These are phyloP conservation scores for Komagataella ulmi DNA, from an alignment of 805 yeast genomes.

Conservation along the genomic window DNA sequence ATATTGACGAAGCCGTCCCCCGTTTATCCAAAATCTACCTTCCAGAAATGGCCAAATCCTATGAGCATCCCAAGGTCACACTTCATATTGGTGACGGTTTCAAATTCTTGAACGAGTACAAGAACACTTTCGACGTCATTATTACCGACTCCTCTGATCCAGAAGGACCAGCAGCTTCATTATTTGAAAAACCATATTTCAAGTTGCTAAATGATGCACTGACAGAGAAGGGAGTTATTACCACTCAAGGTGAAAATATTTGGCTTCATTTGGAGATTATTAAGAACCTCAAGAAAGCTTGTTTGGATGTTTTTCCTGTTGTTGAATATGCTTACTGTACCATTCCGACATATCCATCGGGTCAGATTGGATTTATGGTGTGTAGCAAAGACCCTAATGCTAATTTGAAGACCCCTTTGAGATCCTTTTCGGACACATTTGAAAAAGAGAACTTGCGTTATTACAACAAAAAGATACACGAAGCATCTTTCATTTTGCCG, in stretches of 20 bases:
- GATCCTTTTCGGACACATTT: constrained; percentile 26
- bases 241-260: constrained; percentile 73
- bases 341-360: constrained; percentile 82
- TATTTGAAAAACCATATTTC: constrained; percentile 71
- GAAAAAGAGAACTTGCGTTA: constrained; percentile 45
- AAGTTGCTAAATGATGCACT: constrained; percentile 51
- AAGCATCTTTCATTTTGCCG: constrained; percentile 66
- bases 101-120: constrained; percentile 42
- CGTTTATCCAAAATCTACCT: constrained; percentile 56
- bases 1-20: constrained; percentile 78
- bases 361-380: constrained; percentile 70
- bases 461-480: constrained; percentile 55
- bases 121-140: constrained; percentile 52
- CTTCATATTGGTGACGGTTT: constrained; percentile 76
- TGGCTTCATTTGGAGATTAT: constrained; percentile 57
- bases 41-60: constrained; percentile 62
- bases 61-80: constrained; percentile 50
- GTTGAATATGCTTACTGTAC: constrained; percentile 65
- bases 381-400: constrained; percentile 43
- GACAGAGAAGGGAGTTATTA: constrained; percentile 50
- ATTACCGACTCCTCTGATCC: constrained; percentile 92
- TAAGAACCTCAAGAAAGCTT: constrained; percentile 30
- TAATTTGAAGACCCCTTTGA: constrained; percentile 35
- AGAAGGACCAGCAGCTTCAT: constrained; percentile 89
- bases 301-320: constrained; percentile 40